Evolutionary conservation across 2,329 filamentous ascomycete species (phyloP).

Genomic region (Fusarium incarnatum): DNA sequence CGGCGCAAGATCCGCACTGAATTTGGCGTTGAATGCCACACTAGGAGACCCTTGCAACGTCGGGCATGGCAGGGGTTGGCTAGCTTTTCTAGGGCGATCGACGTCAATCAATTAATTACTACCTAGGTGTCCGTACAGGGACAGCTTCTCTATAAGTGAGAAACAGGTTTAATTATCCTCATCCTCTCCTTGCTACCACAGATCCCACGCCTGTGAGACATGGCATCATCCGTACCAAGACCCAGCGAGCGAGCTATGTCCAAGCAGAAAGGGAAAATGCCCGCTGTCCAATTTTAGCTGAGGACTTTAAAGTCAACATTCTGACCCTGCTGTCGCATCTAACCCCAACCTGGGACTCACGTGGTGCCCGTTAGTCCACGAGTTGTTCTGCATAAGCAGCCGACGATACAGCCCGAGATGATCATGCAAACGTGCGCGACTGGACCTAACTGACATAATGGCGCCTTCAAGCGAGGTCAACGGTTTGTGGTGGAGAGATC

Average conservation of each 20-base stretch:
- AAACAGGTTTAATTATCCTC: conserved; percentile 17
- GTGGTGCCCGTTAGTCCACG: conserved; percentile 36
- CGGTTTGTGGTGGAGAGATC: conserved; percentile 35
- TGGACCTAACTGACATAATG: conserved; percentile 42
- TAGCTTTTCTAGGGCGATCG: conserved; percentile 9
- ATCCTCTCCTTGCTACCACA: background rate
- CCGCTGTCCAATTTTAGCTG: background rate
- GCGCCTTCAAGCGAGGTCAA: conserved; percentile 13
- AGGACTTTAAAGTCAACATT: background rate
- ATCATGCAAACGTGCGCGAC: conserved; percentile 31
- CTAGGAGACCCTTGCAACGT: conserved; percentile 30
- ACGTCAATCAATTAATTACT: background rate
- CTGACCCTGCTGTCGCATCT: conserved; percentile 6
- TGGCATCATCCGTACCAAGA: background rate
- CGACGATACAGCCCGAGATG: conserved; percentile 8
- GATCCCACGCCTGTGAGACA: background rate
- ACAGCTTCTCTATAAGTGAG: conserved; percentile 20
- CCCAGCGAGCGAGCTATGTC: background rate
- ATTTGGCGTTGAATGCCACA: conserved; percentile 28
- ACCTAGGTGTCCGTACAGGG: conserved; percentile 8
- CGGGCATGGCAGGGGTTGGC: conserved; percentile 19
- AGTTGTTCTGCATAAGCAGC: conserved; percentile 14
- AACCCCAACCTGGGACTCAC: conserved; percentile 30
- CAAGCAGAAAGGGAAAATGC: background rate
- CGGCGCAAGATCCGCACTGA: conserved; percentile 4